Evolutionary conservation across 768 basidiomycete species (phyloP).

Genomic region (Leccinum ochraceum): DNA sequence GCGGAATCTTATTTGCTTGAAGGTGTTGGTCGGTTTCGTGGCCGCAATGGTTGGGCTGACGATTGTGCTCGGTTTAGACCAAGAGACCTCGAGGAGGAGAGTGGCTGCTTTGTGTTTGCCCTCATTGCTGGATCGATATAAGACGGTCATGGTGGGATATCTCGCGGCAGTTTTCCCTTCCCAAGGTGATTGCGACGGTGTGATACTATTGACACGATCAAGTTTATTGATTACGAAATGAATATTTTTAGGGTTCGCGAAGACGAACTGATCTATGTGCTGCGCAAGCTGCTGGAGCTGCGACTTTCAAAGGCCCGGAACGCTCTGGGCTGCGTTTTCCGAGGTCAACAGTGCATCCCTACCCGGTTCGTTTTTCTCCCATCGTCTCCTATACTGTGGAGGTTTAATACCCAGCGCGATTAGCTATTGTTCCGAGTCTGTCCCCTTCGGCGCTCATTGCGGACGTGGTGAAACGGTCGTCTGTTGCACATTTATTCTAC

Average conservation of each 20-base stretch:
- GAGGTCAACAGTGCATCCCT: conserved; percentile 52
- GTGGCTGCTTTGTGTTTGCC: conserved; percentile 75
- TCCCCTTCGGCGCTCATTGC: conserved; percentile 58
- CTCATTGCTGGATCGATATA: conserved; percentile 75
- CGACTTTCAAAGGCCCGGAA: conserved; percentile 66
- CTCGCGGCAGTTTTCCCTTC: conserved; percentile 88
- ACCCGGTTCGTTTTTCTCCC: conserved; percentile 49
- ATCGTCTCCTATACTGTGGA: neutral
- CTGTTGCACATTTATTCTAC: conserved; percentile 84
- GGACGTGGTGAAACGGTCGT: conserved; percentile 72
- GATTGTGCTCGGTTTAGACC: conserved; percentile 44
- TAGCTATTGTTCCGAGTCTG: conserved; percentile 44
- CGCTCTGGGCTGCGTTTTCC: conserved; percentile 74
- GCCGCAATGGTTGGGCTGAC: neutral
- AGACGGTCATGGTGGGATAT: conserved; percentile 64
- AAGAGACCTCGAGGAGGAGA: conserved; percentile 58
- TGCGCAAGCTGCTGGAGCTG: conserved; percentile 73
- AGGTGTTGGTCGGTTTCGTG: conserved; percentile 57
- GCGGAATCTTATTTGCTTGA: conserved; percentile 88
- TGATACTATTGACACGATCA: too few species aligned
- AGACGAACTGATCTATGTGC: conserved; percentile 84
- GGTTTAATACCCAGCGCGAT: neutral
- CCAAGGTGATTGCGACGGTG: conserved; percentile 55
- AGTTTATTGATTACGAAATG: neutral
- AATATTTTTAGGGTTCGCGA: conserved; percentile 63